Evolutionary conservation across 139 green algal species (phyloP).

Genomic region (Chlorella sp.): DNA sequence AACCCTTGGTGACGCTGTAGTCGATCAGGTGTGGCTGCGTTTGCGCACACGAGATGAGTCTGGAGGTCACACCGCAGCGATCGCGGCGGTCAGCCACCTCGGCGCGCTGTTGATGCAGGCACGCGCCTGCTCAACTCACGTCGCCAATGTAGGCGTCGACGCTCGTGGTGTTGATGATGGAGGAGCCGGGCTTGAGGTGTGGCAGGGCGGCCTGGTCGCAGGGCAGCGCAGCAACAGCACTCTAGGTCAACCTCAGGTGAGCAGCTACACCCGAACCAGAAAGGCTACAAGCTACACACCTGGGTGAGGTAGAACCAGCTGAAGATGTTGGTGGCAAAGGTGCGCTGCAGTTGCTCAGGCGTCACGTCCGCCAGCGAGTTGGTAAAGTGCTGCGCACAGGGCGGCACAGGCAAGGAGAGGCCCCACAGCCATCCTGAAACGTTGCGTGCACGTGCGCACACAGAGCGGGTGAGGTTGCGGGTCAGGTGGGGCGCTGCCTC

Average conservation of each 20-base stretch:
- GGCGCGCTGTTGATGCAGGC: too few species aligned
- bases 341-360: slow-evolving; percentile 29
- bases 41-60: too few species aligned
- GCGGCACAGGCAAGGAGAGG: too few species aligned
- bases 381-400: slow-evolving; percentile 34
- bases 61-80: too few species aligned
- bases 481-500: background rate
- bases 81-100: too few species aligned
- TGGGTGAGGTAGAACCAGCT: slow-evolving; percentile 62
- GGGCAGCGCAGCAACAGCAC: too few species aligned
- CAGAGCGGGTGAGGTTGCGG: background rate
- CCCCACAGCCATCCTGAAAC: too few species aligned
- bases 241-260: too few species aligned
- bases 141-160: slow-evolving; percentile 58
- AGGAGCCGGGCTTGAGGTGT: slow-evolving; percentile 34
- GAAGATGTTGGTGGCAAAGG: slow-evolving; percentile 62
- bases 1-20: slow-evolving; percentile 62
- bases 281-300: too few species aligned
- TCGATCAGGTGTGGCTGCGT: slow-evolving; percentile 25
- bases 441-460: background rate
- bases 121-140: too few species aligned
- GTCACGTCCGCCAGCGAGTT: slow-evolving; percentile 22
- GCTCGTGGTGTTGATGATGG: slow-evolving; percentile 66
- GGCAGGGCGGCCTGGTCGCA: slow-evolving; percentile 23
- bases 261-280: too few species aligned